phyloP scores from a whole-genome alignment of 2,329 filamentous ascomycete species.

The Aspergillus sp. region DNA sequence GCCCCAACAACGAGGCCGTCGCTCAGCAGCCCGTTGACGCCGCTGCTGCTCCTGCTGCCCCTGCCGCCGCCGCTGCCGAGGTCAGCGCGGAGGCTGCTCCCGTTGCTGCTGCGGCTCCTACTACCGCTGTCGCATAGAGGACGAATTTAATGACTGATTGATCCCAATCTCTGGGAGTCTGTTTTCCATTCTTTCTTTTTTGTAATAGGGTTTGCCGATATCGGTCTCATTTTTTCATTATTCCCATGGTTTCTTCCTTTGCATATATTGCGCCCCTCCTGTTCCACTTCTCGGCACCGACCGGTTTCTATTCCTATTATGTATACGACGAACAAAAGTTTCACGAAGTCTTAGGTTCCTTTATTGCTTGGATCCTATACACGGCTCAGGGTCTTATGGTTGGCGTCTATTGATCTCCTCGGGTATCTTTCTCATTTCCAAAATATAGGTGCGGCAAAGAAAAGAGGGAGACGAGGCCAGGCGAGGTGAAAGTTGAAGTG shows the following conservation, averaged over 20 bases:
- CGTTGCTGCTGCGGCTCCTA: constrained; percentile 42
- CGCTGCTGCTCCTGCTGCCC: constrained; percentile 28
- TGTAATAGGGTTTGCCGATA: constrained; percentile 36
- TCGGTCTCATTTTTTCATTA: constrained; percentile 26
- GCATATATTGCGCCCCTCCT: constrained; percentile 43
- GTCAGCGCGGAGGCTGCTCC: constrained; percentile 37
- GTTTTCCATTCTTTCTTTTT: constrained; percentile 22
- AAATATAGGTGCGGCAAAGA: constrained; percentile 36
- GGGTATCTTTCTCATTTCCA: constrained; percentile 37
- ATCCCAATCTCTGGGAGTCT: constrained; percentile 21
- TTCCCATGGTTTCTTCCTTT: constrained; percentile 35
- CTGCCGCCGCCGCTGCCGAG: constrained; percentile 42
- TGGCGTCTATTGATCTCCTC: constrained; percentile 46
- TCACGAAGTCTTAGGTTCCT: constrained; percentile 41
- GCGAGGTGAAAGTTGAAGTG: constrained; percentile 34
- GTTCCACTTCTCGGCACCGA: constrained; percentile 31
- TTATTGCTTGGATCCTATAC: constrained; percentile 36
- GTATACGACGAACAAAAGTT: constrained; percentile 48
- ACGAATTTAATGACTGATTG: constrained; percentile 16
- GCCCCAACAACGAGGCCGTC: constrained; percentile 70
- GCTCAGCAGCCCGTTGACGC: constrained; percentile 39
- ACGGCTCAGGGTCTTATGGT: constrained; percentile 43
- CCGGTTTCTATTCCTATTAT: constrained; percentile 36
- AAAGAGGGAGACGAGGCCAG: constrained; percentile 37
- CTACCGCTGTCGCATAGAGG: constrained; percentile 49